phyloP scores from a whole-genome alignment of 2,329 filamentous ascomycete species.

The Cladosporium austrohemisphaericum region DNA sequence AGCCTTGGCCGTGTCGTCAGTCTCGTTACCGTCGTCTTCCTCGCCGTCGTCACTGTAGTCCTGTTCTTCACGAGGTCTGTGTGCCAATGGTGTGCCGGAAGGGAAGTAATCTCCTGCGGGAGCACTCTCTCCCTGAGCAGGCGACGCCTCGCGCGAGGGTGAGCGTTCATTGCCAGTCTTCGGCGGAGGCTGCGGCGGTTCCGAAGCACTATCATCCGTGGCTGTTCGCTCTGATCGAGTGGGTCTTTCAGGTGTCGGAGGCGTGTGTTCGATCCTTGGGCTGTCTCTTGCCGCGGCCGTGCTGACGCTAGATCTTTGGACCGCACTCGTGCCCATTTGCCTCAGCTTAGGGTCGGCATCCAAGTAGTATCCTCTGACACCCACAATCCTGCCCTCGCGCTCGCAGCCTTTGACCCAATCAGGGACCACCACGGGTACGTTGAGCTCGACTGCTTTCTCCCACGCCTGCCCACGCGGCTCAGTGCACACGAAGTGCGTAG shows the following conservation, averaged over 20 bases:
- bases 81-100: constrained; percentile 13
- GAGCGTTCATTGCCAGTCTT: constrained; percentile 21
- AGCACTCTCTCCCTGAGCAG: constrained; percentile 23
- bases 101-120: constrained; percentile 26
- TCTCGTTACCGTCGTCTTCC: constrained; percentile 22
- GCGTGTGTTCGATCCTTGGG: constrained; percentile 49
- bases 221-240: constrained; percentile 16
- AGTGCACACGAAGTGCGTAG: constrained; percentile 95
- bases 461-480: constrained; percentile 84
- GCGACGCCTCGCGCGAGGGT: constrained; percentile 14
- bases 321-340: constrained; percentile 44
- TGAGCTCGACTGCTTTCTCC: constrained; percentile 97
- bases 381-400: constrained; percentile 83
- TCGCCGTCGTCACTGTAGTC: constrained; percentile 13
- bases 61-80: constrained; percentile 14
- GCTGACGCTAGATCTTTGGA: constrained; percentile 28
- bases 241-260: constrained; percentile 47
- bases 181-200: constrained; percentile 28
- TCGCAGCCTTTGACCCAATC: constrained; percentile 99
- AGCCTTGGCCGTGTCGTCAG: constrained; percentile 23
- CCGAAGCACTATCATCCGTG: constrained; percentile 15
- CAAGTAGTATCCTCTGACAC: constrained; percentile 92
- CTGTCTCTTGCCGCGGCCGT: constrained; percentile 35
- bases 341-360: constrained; percentile 71
- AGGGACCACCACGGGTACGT: constrained; percentile 92